Conservation (phyloP, 495 filamentous ascomycete species). For the Copromyces sp. region DNA sequence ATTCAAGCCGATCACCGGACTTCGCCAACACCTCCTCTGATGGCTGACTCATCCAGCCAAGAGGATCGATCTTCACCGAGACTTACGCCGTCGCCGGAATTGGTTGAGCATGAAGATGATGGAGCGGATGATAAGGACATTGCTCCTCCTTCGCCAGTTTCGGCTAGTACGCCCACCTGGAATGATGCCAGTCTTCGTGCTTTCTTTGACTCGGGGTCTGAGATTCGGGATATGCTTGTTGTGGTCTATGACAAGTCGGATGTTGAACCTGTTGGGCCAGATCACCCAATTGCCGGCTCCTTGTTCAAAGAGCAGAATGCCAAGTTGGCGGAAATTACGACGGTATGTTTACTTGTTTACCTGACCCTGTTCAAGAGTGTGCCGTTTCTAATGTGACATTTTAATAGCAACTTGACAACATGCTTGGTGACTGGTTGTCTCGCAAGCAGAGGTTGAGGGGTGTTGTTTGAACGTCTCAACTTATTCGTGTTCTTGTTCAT, state of each 20-base stretch:
- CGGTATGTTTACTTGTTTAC: slow-evolving; percentile 33
- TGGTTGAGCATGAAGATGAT: slow-evolving; percentile 43
- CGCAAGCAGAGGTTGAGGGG: slow-evolving; percentile 48
- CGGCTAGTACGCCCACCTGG: slow-evolving; percentile 50
- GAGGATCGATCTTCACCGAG: slow-evolving; percentile 50
- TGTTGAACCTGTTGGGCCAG: slow-evolving; percentile 59
- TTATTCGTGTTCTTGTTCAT: not conserved
- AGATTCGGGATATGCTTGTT: slow-evolving; percentile 80
- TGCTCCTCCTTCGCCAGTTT: slow-evolving; percentile 34
- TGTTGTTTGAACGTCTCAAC: slow-evolving; percentile 21
- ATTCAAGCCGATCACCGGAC: slow-evolving; percentile 32
- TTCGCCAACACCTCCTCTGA: slow-evolving; percentile 40
- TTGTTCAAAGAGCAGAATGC: slow-evolving; percentile 80
- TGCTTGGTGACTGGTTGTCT: slow-evolving; percentile 74
- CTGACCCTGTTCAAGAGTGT: slow-evolving; percentile 1
- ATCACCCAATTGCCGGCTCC: slow-evolving; percentile 73
- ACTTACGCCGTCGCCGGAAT: slow-evolving; percentile 60
- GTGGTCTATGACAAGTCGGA: slow-evolving; percentile 87
- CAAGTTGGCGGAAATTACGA: slow-evolving; percentile 70
- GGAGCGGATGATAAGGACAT: slow-evolving; percentile 32
- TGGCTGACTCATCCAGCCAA: slow-evolving; percentile 56
- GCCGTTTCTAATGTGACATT: slow-evolving; percentile 12
- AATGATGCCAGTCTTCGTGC: slow-evolving; percentile 73
- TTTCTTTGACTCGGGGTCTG: slow-evolving; percentile 86
- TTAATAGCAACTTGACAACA: slow-evolving; percentile 60